Evolutionary conservation across 73 alveolate genomes (phyloP), one percentile per base, ranked within the genome.

Genomic region (Blepharisma stoltei): DNA sequence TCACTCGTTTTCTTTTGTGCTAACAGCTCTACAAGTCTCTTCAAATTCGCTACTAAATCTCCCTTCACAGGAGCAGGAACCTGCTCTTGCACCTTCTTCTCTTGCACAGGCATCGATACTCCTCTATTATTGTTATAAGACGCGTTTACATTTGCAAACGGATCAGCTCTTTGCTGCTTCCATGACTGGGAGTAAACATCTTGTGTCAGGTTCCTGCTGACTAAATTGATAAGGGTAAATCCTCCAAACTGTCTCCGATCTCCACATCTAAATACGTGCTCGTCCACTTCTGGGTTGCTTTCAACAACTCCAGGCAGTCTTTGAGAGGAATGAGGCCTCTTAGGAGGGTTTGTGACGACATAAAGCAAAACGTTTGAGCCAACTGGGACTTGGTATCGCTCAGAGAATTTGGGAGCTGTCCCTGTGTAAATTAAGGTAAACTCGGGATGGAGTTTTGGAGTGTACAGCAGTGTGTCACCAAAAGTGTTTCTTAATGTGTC

Each of bases 401-500:
- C 67, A 20, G 66, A 20, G 70, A 38, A 41, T 54, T 81, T 53
- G n/a, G 71, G 66, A 14, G 20, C 32, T 38, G 14, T 37, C 21
- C 45, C 70, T 27, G 44, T 44, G 18, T 11, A 20, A 32, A 11
- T 46, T 60, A 20, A 68, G 32, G 6, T 80, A 71, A 55, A 49
- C 4, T 48, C 78, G 46, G 67, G 46, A 7, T 6, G 20, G 9
- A 6, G 49, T 14, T 25, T 45, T 55, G 9, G 54, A 50, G 49
- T 37, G 4, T 32, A 77, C 78, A 80, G 65, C 18, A 54, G 41
- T n/a, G 80, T 75, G 41, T 66, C 84, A n/a, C 83, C 86, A 23
- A 44, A 44, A 71, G 67, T 82, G 81, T 79, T 83, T 71, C 83
- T 79, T 81, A 27, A 80, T 14, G 38, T 49, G 50, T 66, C 89